These are phyloP conservation scores for Brassica juncea DNA, from an alignment of 345 rosid species.

Conservation along the genomic window DNA sequence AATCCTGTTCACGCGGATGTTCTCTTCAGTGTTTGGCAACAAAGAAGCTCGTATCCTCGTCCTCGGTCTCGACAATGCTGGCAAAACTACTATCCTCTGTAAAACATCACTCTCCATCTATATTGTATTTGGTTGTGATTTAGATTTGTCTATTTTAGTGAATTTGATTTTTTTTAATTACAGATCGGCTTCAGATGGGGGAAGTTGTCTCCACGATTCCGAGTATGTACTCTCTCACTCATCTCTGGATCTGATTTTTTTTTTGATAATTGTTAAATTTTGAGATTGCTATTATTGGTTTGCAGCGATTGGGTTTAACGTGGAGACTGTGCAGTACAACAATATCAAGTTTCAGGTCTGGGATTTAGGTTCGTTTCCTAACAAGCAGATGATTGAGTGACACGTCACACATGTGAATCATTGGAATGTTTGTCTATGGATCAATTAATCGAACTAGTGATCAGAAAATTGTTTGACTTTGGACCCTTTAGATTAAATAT, in stretches of 20 bases:
- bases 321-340: constrained; percentile 48
- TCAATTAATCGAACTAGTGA: background rate
- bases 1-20: constrained; percentile 69
- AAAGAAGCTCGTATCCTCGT: constrained; percentile 89
- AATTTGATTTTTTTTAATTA: constrained; percentile 8
- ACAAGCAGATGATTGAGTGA: background rate
- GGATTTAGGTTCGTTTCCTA: constrained; percentile 62
- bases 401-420: background rate
- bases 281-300: background rate
- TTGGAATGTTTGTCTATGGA: background rate
- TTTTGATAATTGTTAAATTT: background rate
- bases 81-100: constrained; percentile 89
- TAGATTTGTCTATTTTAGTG: background rate
- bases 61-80: constrained; percentile 93
- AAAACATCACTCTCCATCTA: constrained; percentile 13
- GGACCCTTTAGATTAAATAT: background rate
- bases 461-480: background rate
- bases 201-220: constrained; percentile 98
- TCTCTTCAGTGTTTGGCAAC: constrained; percentile 74
- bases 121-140: background rate
- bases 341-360: constrained; percentile 96
- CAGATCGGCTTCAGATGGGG: constrained; percentile 99
- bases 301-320: constrained; percentile 89
- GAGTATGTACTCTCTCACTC: constrained; percentile 49
- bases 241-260: constrained; percentile 19